These are phyloP conservation scores for Ensete ventricosum DNA, from an alignment of 176 grass and related monocot species.

Conservation along the genomic window DNA sequence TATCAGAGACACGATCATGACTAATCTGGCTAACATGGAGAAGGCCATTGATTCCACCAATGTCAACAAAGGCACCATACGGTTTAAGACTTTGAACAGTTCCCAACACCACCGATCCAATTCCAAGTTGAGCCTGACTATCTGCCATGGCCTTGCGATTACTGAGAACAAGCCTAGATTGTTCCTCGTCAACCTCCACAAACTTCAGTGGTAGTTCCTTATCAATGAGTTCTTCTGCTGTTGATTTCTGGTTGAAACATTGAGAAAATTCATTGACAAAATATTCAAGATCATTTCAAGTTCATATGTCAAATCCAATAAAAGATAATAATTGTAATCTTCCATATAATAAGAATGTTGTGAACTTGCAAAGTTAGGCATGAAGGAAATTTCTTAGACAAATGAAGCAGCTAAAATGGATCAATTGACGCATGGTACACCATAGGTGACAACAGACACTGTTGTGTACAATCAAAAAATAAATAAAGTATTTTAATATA, in stretches of 20 bases:
- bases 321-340: background rate
- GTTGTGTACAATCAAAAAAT: background rate
- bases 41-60: conserved; percentile 93
- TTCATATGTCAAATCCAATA: background rate
- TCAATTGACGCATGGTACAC: background rate
- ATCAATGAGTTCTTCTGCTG: conserved; percentile 68
- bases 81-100: conserved; percentile 92
- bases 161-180: conserved; percentile 86
- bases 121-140: conserved; percentile 86
- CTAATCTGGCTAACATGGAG: conserved; percentile 98
- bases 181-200: conserved; percentile 88
- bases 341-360: background rate
- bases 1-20: conserved; percentile 86
- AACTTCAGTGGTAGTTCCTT: conserved; percentile 79
- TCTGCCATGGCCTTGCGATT: conserved; percentile 96
- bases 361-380: background rate
- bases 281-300: background rate
- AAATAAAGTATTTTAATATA: background rate
- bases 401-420: background rate
- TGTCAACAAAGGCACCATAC: conserved; percentile 87
- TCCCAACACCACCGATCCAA: conserved; percentile 88
- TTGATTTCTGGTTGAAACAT: conserved; percentile 43
- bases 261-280: background rate
- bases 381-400: background rate
- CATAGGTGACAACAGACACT: background rate